Conservation (phyloP, 1,284 basidiomycete genomes). For the Heliocybe sulcata region DNA sequence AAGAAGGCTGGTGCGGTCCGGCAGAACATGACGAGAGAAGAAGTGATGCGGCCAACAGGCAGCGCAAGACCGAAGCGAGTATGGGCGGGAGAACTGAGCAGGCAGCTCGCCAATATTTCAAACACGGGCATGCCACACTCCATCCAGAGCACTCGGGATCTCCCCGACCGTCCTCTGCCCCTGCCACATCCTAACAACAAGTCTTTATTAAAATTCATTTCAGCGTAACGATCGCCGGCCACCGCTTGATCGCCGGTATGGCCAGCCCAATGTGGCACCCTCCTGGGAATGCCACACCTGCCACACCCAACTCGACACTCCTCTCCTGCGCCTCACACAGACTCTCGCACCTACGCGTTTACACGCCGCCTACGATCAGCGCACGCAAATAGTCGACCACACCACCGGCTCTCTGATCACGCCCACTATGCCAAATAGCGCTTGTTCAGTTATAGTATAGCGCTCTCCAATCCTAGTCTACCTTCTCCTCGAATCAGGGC, state of each 20-base stretch:
- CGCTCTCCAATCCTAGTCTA: not conserved
- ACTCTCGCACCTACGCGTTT: too few species aligned
- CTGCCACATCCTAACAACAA: too few species aligned
- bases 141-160: not conserved
- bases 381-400: too few species aligned
- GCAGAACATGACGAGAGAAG: not conserved
- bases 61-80: not conserved
- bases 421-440: not conserved
- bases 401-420: not conserved
- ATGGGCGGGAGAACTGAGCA: not conserved
- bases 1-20: slow-evolving; percentile 1
- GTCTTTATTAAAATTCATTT: not conserved
- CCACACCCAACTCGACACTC: not conserved
- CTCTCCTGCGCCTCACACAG: not conserved
- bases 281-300: not conserved
- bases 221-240: not conserved
- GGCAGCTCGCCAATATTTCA: not conserved
- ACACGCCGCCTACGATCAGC: too few species aligned
- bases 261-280: not conserved
- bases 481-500: not conserved
- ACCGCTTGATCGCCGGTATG: not conserved
- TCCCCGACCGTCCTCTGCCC: not conserved
- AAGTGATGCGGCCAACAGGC: not conserved
- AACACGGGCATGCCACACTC: too few species aligned
- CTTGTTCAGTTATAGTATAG: not conserved